Percentiles rank a stretch among this genome's conserved stretches.
Evolutionary conservation across 2,329 filamentous ascomycete species (phyloP).

Genomic region (Fusarium pilosicola): DNA sequence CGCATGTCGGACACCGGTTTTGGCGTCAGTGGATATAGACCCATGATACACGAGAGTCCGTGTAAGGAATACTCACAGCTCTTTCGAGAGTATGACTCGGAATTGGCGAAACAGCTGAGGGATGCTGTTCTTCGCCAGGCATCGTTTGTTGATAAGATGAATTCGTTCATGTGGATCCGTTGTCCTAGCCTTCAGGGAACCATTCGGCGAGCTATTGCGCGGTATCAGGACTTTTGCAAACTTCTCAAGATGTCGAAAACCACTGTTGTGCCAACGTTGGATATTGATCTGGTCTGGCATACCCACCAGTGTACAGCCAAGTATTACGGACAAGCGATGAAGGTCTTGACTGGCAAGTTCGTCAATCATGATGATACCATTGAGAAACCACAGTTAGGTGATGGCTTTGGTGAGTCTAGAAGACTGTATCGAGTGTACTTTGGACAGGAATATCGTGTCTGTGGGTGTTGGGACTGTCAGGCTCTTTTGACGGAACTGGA

Average conservation of each 20-base stretch:
- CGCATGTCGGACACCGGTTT: background rate
- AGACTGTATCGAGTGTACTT: constrained; percentile 46
- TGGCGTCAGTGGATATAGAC: no score
- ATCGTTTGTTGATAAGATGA: constrained; percentile 55
- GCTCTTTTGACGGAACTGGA: constrained; percentile 41
- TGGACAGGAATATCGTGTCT: constrained; percentile 49
- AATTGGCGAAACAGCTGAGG: constrained; percentile 26
- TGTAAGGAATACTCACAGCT: background rate
- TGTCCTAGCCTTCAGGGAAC: constrained; percentile 54
- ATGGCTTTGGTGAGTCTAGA: constrained; percentile 45
- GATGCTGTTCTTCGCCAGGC: constrained; percentile 51
- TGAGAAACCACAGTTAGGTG: constrained; percentile 35
- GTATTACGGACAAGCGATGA: constrained; percentile 41
- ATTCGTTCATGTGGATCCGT: constrained; percentile 51
- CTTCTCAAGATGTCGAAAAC: constrained; percentile 42
- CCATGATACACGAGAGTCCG: accelerated
- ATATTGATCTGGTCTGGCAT: constrained; percentile 57
- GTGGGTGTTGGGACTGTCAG: constrained; percentile 53
- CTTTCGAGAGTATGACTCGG: background rate
- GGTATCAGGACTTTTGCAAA: constrained; percentile 53
- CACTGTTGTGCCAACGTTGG: constrained; percentile 53
- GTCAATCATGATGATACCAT: constrained; percentile 55
- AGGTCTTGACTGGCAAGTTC: constrained; percentile 35
- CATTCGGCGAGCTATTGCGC: constrained; percentile 46
- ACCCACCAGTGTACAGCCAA: constrained; percentile 53